A percentile compares a stretch with the other conserved stretches of the same genome.
Conservation (phyloP, 768 basidiomycete species). For the Tephrocybe rancida region DNA sequence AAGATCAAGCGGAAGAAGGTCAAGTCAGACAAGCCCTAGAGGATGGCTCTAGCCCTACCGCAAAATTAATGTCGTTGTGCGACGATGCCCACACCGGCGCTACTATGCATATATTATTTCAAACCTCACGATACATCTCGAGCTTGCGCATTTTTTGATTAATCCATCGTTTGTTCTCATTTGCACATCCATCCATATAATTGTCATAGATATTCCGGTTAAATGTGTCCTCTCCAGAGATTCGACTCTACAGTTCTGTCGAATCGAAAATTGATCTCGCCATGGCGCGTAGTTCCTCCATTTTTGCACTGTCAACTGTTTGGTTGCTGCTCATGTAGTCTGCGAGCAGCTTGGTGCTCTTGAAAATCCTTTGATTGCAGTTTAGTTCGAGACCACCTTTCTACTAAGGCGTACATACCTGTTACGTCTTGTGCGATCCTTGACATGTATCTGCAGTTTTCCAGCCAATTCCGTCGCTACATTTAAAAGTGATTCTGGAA, state of each 20-base stretch:
- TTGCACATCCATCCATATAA: neutral
- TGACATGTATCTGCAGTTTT: slow-evolving; percentile 55
- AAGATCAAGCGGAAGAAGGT: slow-evolving; percentile 46
- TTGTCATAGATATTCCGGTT: slow-evolving; percentile 3
- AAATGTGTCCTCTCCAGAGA: neutral
- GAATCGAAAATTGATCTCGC: slow-evolving; percentile 15
- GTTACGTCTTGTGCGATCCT: slow-evolving; percentile 50
- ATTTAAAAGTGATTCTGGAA: slow-evolving; percentile 71
- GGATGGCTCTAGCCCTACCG: neutral
- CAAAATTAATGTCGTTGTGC: neutral
- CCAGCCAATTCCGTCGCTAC: slow-evolving; percentile 59
- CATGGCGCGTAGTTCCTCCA: slow-evolving; percentile 12
- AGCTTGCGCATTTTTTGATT: neutral
- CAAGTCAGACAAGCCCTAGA: slow-evolving; percentile 35
- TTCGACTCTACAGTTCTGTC: slow-evolving; percentile 4
- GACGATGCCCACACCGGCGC: neutral
- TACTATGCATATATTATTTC: neutral
- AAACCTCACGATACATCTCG: neutral
- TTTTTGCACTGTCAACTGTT: neutral
- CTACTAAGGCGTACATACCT: slow-evolving; percentile 37
- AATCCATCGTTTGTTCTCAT: neutral
- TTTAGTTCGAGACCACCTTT: neutral
- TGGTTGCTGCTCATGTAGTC: slow-evolving; percentile 4
- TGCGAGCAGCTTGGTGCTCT: slow-evolving; percentile 12
- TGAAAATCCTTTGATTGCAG: slow-evolving; percentile 9